phyloP scores from a whole-genome alignment of 2,329 filamentous ascomycete species.

The Alternaria solani region DNA sequence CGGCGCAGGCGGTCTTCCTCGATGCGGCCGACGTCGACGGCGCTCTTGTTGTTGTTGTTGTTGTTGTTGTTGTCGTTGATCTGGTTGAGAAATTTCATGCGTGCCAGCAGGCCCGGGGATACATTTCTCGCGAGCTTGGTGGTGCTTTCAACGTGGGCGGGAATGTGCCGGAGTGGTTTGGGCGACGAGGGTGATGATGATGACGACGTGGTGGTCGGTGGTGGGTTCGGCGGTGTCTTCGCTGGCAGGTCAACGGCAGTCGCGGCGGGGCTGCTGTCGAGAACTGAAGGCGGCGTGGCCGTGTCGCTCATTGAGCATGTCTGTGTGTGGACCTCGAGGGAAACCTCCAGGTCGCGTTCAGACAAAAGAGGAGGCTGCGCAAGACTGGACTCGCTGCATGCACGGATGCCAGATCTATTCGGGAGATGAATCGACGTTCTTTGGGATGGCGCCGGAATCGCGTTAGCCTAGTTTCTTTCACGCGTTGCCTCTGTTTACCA shows the following conservation, averaged over 20 bases:
- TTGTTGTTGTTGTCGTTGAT: conserved; percentile 42
- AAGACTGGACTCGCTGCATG: conserved; percentile 23
- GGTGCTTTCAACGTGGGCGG: conserved; percentile 33
- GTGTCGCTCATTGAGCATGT: conserved; percentile 39
- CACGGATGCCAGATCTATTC: conserved; percentile 19
- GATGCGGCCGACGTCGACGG: conserved; percentile 67
- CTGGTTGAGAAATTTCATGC: conserved; percentile 55
- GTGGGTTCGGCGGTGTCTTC: conserved; percentile 23
- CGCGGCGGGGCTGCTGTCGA: conserved; percentile 33
- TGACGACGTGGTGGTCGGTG: conserved; percentile 14
- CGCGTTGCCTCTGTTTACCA: conserved; percentile 18
- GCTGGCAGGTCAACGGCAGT: conserved; percentile 31
- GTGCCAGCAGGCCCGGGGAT: conserved; percentile 55
- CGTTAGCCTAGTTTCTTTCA: conserved; percentile 6
- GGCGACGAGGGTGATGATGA: conserved; percentile 24
- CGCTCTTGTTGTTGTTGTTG: conserved; percentile 40
- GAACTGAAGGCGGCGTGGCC: conserved; percentile 27
- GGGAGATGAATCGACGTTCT: conserved; percentile 23
- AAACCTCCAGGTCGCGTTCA: conserved; percentile 28
- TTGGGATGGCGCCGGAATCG: conserved; percentile 11
- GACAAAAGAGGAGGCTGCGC: conserved; percentile 24
- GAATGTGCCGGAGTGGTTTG: conserved; percentile 20
- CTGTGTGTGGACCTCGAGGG: conserved; percentile 25
- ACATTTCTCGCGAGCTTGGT: conserved; percentile 51
- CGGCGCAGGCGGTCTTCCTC: conserved; percentile 74